Percentiles rank a stretch among this genome's conserved stretches.
Conservation (phyloP, 768 basidiomycete species). For the Rhizopogon vulgaris region DNA sequence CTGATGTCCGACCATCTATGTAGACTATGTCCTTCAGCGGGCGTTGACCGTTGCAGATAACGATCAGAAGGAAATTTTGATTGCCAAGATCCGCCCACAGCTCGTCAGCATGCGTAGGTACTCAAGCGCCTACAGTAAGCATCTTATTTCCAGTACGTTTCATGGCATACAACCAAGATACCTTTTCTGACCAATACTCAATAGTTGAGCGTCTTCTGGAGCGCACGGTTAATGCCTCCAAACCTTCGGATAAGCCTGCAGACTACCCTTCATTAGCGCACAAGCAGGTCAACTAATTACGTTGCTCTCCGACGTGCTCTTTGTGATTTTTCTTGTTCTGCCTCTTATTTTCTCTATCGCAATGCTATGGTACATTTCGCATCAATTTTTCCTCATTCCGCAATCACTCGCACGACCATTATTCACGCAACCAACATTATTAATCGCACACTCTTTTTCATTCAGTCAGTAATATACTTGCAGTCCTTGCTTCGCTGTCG, state of each 20-base stretch:
- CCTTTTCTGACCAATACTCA: not conserved
- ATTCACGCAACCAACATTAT: constrained; percentile 29
- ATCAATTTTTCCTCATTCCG: constrained; percentile 24
- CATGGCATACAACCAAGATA: constrained; percentile 6
- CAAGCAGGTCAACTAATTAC: constrained; percentile 17
- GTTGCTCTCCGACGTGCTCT: constrained; percentile 4
- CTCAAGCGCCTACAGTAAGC: constrained; percentile 72
- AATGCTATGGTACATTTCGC: constrained; percentile 31
- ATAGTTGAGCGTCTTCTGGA: constrained; percentile 68
- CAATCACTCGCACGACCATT: constrained; percentile 24
- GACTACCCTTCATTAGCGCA: constrained; percentile 24
- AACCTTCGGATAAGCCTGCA: constrained; percentile 22
- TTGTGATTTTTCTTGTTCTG: constrained; percentile 6
- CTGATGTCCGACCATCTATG: constrained; percentile 4
- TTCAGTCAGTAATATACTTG: constrained; percentile 20
- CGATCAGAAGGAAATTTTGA: constrained; percentile 64
- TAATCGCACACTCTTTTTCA: constrained; percentile 26
- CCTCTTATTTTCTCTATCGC: constrained; percentile 20
- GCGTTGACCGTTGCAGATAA: constrained; percentile 64
- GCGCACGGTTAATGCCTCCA: constrained; percentile 33
- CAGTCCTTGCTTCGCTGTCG: constrained; percentile 21
- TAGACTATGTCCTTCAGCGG: constrained; percentile 84
- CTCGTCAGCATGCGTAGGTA: constrained; percentile 65
- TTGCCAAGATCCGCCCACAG: constrained; percentile 58
- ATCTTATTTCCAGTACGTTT: constrained; percentile 69